A percentile compares a stretch with the other conserved stretches of the same genome.
phyloP scores from a whole-genome alignment of 345 rosid species.

The Trapa bicornis region DNA sequence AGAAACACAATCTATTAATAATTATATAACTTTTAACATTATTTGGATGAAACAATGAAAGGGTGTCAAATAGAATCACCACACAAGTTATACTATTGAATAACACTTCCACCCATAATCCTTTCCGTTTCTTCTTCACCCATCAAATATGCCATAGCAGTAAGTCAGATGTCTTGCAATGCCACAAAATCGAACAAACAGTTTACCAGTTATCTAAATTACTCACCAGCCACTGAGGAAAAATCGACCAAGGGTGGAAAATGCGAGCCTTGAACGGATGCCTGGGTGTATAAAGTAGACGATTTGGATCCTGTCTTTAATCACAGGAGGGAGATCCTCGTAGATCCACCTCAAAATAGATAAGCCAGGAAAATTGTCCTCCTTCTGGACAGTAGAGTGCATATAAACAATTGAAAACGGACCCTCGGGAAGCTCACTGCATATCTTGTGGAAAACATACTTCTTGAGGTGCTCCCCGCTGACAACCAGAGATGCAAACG shows the following conservation, averaged over 20 bases:
- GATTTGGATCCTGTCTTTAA: constrained; percentile 69
- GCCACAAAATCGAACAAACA: too few relatives aligned
- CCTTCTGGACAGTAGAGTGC: constrained; percentile 77
- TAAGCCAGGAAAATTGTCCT: constrained; percentile 72
- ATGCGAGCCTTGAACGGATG: constrained; percentile 63
- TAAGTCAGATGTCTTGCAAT: too few relatives aligned
- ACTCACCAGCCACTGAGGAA: constrained; percentile 83
- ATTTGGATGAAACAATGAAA: neutral
- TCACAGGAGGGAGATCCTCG: constrained; percentile 57
- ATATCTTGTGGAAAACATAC: constrained; percentile 62
- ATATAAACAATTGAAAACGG: constrained; percentile 72
- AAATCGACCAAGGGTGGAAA: constrained; percentile 85
- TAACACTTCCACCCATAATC: neutral
- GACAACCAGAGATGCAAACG: constrained; percentile 61
- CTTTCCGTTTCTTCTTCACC: neutral
- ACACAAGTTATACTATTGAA: neutral
- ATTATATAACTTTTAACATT: neutral
- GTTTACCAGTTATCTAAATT: neutral
- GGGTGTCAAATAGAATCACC: neutral
- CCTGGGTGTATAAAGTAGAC: constrained; percentile 86
- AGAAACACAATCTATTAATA: neutral
- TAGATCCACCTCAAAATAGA: constrained; percentile 90
- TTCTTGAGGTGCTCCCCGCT: constrained; percentile 69
- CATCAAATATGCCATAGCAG: too few relatives aligned
- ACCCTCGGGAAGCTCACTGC: constrained; percentile 64